A percentile compares a stretch with the other conserved stretches of the same genome.
phyloP scores from a whole-genome alignment of 1,139 yeast genomes.

The Zygotorulaspora mrakii region DNA sequence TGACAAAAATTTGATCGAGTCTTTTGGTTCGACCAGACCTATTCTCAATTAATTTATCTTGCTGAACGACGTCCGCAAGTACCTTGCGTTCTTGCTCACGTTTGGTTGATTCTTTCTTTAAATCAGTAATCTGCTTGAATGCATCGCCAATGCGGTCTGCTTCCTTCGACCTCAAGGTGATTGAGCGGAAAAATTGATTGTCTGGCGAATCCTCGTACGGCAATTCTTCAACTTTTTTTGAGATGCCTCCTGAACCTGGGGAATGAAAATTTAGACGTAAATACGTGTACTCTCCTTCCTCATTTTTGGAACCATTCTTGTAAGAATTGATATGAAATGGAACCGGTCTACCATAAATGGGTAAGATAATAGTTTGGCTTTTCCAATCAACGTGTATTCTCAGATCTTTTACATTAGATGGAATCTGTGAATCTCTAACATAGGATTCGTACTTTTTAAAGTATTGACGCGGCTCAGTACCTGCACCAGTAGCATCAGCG shows the following conservation, averaged over 20 bases:
- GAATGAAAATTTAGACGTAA: conserved; percentile 88
- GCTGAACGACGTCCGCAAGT: conserved; percentile 91
- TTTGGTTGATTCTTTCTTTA: conserved; percentile 88
- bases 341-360: conserved; percentile 94
- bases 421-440: conserved; percentile 88
- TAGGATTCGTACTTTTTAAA: conserved; percentile 93
- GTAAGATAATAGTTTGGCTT: conserved; percentile 83
- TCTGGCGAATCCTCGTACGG: conserved; percentile 90
- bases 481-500: conserved; percentile 64
- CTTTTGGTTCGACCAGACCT: conserved; percentile 78
- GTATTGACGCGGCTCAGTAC: conserved; percentile 60
- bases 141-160: conserved; percentile 90
- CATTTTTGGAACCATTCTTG: conserved; percentile 91
- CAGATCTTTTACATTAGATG: conserved; percentile 74
- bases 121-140: conserved; percentile 82
- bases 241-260: conserved; percentile 80
- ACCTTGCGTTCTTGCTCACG: conserved; percentile 89
- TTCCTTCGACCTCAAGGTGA: conserved; percentile 86
- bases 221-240: conserved; percentile 66
- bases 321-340: conserved; percentile 95
- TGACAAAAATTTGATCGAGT: conserved; percentile 80
- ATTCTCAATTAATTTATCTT: conserved; percentile 80
- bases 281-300: conserved; percentile 93
- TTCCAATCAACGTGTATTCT: conserved; percentile 84
- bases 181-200: conserved; percentile 79